Conservation (phyloP, 306 rosid genomes). For the Clitoria ternatea region DNA sequence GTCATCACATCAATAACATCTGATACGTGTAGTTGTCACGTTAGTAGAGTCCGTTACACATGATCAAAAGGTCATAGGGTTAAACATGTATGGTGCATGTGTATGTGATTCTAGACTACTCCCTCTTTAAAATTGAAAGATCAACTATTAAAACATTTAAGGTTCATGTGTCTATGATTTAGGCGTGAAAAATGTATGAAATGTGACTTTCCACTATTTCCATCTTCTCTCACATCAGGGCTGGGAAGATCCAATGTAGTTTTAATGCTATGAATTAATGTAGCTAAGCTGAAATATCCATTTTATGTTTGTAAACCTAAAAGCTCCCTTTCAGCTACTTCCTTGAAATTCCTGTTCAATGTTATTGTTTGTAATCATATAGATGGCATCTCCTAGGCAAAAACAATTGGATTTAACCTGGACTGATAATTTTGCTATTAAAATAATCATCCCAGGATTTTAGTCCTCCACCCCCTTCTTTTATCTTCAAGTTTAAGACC, state of each 20-base stretch:
- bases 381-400: neutral
- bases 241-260: neutral
- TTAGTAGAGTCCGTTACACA: too few relatives aligned
- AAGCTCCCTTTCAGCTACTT: conserved; percentile 1
- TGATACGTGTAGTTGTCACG: too few relatives aligned
- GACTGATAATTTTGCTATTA: neutral
- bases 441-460: neutral
- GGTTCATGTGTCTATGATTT: neutral
- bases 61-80: neutral
- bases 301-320: neutral
- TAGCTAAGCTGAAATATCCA: neutral
- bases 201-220: neutral
- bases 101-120: too few relatives aligned
- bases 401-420: neutral
- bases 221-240: neutral
- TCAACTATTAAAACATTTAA: too few relatives aligned
- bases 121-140: too few relatives aligned
- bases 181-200: neutral
- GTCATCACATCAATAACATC: too few relatives aligned
- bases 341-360: neutral
- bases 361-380: neutral
- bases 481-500: conserved; percentile 11
- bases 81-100: neutral
- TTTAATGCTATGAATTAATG: neutral
- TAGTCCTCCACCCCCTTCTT: neutral